Percentiles rank a stretch among this genome's conserved stretches.
Evolutionary conservation across 805 yeast genomes (phyloP).

Genomic region (Kodamaea laetipori): DNA sequence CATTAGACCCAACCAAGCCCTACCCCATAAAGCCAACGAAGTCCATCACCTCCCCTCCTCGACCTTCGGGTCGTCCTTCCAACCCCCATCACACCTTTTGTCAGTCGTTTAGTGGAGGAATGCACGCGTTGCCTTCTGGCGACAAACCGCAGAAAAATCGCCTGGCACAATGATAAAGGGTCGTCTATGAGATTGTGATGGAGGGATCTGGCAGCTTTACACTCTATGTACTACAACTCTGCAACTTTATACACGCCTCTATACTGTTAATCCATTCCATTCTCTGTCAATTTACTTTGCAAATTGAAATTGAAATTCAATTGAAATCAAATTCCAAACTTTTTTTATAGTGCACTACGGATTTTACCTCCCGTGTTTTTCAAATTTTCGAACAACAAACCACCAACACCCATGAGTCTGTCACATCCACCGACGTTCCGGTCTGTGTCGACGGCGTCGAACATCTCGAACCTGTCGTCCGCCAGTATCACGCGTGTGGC

Average conservation of each 20-base stretch:
- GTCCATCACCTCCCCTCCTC: background rate
- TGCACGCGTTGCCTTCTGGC: slow-evolving; percentile 6
- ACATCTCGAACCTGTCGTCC: slow-evolving; percentile 31
- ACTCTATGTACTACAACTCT: background rate
- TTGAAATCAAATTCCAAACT: too few species aligned
- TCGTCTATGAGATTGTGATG: slow-evolving; percentile 1
- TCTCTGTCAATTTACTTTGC: background rate
- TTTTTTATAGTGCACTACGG: slow-evolving; percentile 9
- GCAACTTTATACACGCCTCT: too few species aligned
- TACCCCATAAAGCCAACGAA: too few species aligned
- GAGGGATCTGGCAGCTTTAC: background rate
- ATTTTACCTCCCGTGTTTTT: slow-evolving; percentile 9
- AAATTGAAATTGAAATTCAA: too few species aligned
- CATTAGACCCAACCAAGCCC: too few species aligned
- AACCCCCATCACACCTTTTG: background rate
- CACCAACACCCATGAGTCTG: slow-evolving; percentile 10
- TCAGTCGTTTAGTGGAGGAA: background rate
- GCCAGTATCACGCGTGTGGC: slow-evolving; percentile 42
- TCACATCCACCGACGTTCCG: slow-evolving; percentile 37
- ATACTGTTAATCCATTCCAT: background rate
- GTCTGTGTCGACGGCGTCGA: slow-evolving; percentile 38
- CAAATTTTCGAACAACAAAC: slow-evolving; percentile 9
- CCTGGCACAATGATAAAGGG: slow-evolving; percentile 1
- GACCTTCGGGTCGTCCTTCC: slow-evolving; percentile 3
- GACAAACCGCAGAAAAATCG: slow-evolving; percentile 3